Percentiles rank a stretch among this genome's conserved stretches.
These are phyloP conservation scores for Metschnikowia matae DNA, from an alignment of 805 yeast genomes.

Conservation along the genomic window DNA sequence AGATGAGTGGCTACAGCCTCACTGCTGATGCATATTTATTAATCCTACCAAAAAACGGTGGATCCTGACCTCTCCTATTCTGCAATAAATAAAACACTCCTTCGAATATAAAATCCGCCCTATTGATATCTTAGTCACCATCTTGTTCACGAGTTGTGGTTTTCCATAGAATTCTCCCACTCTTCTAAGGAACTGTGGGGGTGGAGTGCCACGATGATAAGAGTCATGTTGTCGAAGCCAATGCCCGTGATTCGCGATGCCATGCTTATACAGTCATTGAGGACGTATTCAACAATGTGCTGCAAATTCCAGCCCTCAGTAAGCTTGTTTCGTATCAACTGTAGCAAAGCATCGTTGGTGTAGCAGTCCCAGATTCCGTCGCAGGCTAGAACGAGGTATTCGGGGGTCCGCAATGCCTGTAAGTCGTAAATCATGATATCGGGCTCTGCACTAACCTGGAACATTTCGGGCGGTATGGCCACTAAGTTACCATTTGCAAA, in stretches of 20 bases:
- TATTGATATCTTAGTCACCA: background rate
- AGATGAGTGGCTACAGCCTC: too few relatives aligned
- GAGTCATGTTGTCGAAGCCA: constrained; percentile 81
- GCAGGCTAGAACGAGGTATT: constrained; percentile 41
- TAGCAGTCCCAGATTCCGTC: constrained; percentile 49
- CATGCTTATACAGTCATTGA: constrained; percentile 64
- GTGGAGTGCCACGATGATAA: constrained; percentile 63
- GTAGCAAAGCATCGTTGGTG: constrained; percentile 51
- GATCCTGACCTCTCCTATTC: background rate
- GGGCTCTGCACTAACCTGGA: constrained; percentile 43
- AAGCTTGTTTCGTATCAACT: constrained; percentile 53
- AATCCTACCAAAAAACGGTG: background rate
- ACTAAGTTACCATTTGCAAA: constrained; percentile 26
- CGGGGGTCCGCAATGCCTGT: constrained; percentile 23
- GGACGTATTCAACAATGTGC: constrained; percentile 52
- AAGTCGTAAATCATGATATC: constrained; percentile 38
- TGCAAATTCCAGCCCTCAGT: constrained; percentile 54
- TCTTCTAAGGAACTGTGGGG: constrained; percentile 41
- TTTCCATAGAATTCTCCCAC: constrained; percentile 57
- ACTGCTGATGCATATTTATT: background rate
- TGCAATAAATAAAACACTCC: background rate
- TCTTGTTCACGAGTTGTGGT: background rate
- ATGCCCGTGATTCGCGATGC: constrained; percentile 73
- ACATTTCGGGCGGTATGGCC: constrained; percentile 40
- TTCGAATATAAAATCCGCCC: constrained; percentile 10